Evolutionary conservation across 179 eudicot genomes (phyloP), one percentile per base, ranked within the genome.

Genomic region (Pouteria campechiana): DNA sequence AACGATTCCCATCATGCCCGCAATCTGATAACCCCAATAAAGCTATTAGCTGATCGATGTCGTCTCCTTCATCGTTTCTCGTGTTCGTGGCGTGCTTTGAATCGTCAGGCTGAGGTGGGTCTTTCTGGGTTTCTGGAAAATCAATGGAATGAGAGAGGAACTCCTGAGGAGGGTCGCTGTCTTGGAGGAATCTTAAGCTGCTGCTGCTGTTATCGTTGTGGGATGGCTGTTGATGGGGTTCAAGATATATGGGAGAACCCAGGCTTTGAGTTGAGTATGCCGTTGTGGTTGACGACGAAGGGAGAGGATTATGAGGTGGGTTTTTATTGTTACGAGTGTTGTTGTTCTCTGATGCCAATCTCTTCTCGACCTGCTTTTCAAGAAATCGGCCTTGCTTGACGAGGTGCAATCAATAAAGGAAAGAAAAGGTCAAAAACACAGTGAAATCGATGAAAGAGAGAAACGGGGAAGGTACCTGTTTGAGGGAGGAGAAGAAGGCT

Each of bases 401-500:
- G n/a, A n/a, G n/a, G n/a, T n/a, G n/a, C n/a, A n/a, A n/a, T n/a
- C n/a, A n/a, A n/a, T 25, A 19, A 52, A 16, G 24, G 27, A 10
- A 6, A 32, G 2, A 12, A 6, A 7, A 1, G 5, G 17, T 33
- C 42, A 41, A 50, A 16, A 6, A 31, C 25, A 31, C 6, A 2
- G 25, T 45, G 30, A 9, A 25, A 3, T 25, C 3, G 11, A 12
- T 1, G 11, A 4, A 17, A 31, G 25, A 27, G 17, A 35, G 9
- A 20, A n/a, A n/a, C 34, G 47, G 17, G 43, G 20, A 3, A 6
- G 25, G 15, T 54, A 74, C 81, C 64, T 73, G 83, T 48, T 68
- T 65, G 59, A 83, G 84, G 23, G 89, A 76, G 34, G 81, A 76
- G 70, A 83, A 83, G 68, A 83, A 83, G 6, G 46, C 65, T 42